Conservation (phyloP, 768 basidiomycete genomes). For the Russula sp. region DNA sequence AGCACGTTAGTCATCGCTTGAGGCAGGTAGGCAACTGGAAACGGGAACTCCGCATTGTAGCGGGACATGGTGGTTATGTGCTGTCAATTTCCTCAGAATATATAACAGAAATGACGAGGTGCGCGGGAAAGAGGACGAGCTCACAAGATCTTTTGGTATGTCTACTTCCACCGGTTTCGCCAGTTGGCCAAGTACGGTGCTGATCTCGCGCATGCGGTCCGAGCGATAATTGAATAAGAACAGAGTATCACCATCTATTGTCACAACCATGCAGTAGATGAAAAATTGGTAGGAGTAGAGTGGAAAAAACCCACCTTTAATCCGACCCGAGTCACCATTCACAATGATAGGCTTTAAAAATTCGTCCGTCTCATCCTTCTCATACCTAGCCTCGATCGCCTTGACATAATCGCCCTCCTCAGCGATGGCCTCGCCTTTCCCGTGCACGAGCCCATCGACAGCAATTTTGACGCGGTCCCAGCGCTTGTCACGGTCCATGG, state of each 20-base stretch:
- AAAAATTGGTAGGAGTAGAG: too few relatives aligned
- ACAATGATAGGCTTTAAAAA: conserved; percentile 94
- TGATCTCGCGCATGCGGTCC: conserved; percentile 92
- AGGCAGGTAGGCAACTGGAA: conserved; percentile 90
- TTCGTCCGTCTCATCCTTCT: conserved; percentile 87
- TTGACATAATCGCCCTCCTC: conserved; percentile 58
- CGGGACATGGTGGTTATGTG: conserved; percentile 90
- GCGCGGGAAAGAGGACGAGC: conserved; percentile 32
- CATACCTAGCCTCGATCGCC: conserved; percentile 70
- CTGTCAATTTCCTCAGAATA: conserved; percentile 38
- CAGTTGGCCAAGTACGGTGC: conserved; percentile 71
- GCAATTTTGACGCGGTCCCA: conserved; percentile 94
- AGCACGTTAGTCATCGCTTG: conserved; percentile 92
- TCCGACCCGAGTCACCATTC: conserved; percentile 70
- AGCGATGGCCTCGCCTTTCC: conserved; percentile 53
- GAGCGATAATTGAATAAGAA: conserved; percentile 99
- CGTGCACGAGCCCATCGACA: conserved; percentile 72
- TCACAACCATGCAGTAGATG: background rate
- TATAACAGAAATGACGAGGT: background rate
- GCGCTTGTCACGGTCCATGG: conserved; percentile 95
- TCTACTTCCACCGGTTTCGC: conserved; percentile 83
- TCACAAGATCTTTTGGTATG: conserved; percentile 75
- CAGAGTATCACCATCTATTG: conserved; percentile 77
- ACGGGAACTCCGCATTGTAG: conserved; percentile 90
- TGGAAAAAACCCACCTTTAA: conserved; percentile 57